These are phyloP conservation scores for Lunularia cruciata DNA, from an alignment of 225 moss, liverwort and hornwort species.

Conservation along the genomic window DNA sequence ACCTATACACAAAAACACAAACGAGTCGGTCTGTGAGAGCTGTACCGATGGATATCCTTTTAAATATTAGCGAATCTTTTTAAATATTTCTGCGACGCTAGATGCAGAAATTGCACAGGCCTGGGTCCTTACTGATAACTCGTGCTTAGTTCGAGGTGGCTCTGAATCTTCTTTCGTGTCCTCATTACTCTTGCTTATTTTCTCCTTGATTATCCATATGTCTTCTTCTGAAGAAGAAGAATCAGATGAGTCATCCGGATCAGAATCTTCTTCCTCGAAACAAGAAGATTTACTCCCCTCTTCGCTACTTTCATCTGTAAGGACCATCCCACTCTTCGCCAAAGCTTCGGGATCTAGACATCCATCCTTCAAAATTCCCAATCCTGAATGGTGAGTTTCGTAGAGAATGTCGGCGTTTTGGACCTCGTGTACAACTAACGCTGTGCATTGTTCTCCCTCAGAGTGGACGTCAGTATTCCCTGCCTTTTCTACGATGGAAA, in stretches of 20 bases:
- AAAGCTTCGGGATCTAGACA: background rate
- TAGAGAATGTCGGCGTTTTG: background rate
- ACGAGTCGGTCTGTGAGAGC: background rate
- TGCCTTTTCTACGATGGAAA: too few relatives aligned
- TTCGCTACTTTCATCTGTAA: slow-evolving; percentile 19
- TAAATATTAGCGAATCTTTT: too few relatives aligned
- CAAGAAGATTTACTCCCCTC: slow-evolving; percentile 35
- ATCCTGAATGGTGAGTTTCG: too few relatives aligned
- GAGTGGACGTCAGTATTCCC: too few relatives aligned
- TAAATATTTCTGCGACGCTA: too few relatives aligned
- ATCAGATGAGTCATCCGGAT: background rate
- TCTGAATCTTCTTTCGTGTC: slow-evolving; percentile 31
- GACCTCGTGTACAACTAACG: background rate
- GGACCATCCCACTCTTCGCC: background rate
- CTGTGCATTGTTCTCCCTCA: too few relatives aligned
- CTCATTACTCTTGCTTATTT: slow-evolving; percentile 14
- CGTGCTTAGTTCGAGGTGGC: slow-evolving; percentile 43
- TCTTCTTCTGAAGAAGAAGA: slow-evolving; percentile 29
- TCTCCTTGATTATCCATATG: background rate
- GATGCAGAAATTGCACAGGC: too few relatives aligned
- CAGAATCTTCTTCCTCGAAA: slow-evolving; percentile 3
- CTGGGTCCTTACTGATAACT: slow-evolving; percentile 39
- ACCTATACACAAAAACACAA: slow-evolving; percentile 46
- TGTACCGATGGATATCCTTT: too few relatives aligned
- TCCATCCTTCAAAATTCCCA: background rate